Base-by-base conservation (phyloP, 2,329 filamentous ascomycete genomes). In the Colletotrichum sp. region DNA sequence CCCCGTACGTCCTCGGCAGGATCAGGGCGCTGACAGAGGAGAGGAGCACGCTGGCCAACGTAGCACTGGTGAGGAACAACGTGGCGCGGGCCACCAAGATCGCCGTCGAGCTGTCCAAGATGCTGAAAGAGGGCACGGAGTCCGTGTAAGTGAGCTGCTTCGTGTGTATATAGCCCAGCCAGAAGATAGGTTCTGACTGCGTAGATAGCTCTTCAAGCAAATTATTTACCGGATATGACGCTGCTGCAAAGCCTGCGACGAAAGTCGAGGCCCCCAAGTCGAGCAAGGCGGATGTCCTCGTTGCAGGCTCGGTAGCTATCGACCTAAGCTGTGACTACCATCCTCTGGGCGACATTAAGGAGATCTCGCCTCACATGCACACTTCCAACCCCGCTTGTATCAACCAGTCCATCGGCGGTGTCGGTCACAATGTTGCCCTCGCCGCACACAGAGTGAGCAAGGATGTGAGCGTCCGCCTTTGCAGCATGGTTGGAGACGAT, bases 341-440 rank as follows among this genome's bases (percentile, higher is more conserved):
- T 16, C 77, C 77, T 21, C 55, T 71, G 1, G 61, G 61, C 26
- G 61, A 32, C 16, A 26, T 24, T 18, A 75, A 72, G 18, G 75
- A 75, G n/a, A 67, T 80, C 9, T 82, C 84, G 6, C 90, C 92
- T 7, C 86, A 89, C 67, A 87, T 93, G 48, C 91, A 96, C 75
- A 98, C 96, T 1, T 99, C 96, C 1, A 99, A 99, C 81, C 95
- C 95, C 65, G 92, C 96, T 9, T 87, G 88, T 16, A 98, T 98
- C 78, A 92, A 87, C 43, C 95, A 98, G 81, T 95, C 94, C 1
- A 90, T 98, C 9, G 97, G 97, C 15, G 97, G 97, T 8, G 97
- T 99, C 9, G 97, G 95, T 8, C 93, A 96, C 81, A 99, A 99
- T 81, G 95, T 99, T 60, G 95, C 97, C 18, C 90, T 95, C 64